Conservation (phyloP, 345 rosid genomes). For the Eucalyptus pumila region DNA sequence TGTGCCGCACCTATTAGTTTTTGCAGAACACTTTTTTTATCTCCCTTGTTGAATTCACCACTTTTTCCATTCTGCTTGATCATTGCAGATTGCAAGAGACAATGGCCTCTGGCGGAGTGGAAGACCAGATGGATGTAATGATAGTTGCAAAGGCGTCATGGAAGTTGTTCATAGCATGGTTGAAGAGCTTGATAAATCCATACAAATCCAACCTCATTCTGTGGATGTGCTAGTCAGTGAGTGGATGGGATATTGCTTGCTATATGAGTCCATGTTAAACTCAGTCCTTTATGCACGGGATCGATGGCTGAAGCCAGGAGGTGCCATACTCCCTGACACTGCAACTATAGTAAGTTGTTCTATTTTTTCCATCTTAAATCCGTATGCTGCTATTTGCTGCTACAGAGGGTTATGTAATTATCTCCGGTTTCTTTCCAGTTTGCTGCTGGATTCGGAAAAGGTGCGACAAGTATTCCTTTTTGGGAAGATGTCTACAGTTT, state of each 20-base stretch:
- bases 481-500: conserved; percentile 93
- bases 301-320: conserved; percentile 95
- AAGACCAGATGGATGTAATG: conserved; percentile 5
- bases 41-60: background rate
- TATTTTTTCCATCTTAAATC: background rate
- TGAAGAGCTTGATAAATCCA: conserved; percentile 69
- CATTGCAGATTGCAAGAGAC: conserved; percentile 69
- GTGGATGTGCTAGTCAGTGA: conserved; percentile 78
- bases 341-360: conserved; percentile 68
- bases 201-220: conserved; percentile 57
- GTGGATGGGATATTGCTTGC: conserved; percentile 99
- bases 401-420: background rate
- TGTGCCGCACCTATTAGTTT: background rate
- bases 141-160: conserved; percentile 24
- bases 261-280: conserved; percentile 87
- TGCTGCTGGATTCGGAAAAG: conserved; percentile 91
- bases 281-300: conserved; percentile 95
- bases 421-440: conserved; percentile 19
- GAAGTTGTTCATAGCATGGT: conserved; percentile 76
- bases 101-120: conserved; percentile 37
- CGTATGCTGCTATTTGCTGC: background rate
- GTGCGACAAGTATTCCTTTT: conserved; percentile 79
- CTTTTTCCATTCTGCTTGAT: background rate
- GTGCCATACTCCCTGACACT: conserved; percentile 93
- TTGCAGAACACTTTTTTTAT: background rate